Evolutionary conservation across 306 rosid species (phyloP).

Genomic region (Clitoria ternatea): DNA sequence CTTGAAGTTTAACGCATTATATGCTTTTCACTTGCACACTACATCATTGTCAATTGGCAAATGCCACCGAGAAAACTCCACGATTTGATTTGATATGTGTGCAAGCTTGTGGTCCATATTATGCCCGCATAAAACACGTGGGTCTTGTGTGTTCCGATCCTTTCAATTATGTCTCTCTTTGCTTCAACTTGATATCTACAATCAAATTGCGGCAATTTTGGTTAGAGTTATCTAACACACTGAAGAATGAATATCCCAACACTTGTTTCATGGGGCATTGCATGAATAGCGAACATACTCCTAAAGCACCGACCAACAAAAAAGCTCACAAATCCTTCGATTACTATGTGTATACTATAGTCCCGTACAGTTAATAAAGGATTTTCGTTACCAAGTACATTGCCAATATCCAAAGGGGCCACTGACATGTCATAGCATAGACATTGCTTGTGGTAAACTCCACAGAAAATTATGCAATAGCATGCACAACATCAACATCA

Average conservation of each 20-base stretch:
- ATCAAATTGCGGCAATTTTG: neutral
- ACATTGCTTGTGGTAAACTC: slow-evolving; percentile 3
- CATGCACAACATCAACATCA: slow-evolving; percentile 24
- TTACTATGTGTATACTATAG: slow-evolving; percentile 11
- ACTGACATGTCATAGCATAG: slow-evolving; percentile 34
- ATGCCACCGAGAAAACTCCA: slow-evolving; percentile 24
- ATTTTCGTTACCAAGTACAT: slow-evolving; percentile 46
- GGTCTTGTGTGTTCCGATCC: slow-evolving; percentile 31
- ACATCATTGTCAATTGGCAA: slow-evolving; percentile 23
- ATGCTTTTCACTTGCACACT: neutral
- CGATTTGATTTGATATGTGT: slow-evolving; percentile 29
- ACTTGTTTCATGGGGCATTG: neutral
- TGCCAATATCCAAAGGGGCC: slow-evolving; percentile 40
- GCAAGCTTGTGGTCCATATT: slow-evolving; percentile 26
- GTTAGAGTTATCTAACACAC: slow-evolving; percentile 3
- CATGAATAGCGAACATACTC: slow-evolving; percentile 19
- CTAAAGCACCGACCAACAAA: slow-evolving; percentile 32
- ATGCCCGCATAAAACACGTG: slow-evolving; percentile 28
- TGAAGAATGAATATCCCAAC: neutral
- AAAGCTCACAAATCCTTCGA: slow-evolving; percentile 32
- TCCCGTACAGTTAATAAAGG: slow-evolving; percentile 24
- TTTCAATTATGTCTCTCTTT: slow-evolving; percentile 1
- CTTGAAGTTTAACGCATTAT: slow-evolving; percentile 16
- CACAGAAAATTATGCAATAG: neutral
- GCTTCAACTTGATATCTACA: slow-evolving; percentile 1